phyloP scores from a whole-genome alignment of 2,329 filamentous ascomycete species.

The Neonectria sp. region DNA sequence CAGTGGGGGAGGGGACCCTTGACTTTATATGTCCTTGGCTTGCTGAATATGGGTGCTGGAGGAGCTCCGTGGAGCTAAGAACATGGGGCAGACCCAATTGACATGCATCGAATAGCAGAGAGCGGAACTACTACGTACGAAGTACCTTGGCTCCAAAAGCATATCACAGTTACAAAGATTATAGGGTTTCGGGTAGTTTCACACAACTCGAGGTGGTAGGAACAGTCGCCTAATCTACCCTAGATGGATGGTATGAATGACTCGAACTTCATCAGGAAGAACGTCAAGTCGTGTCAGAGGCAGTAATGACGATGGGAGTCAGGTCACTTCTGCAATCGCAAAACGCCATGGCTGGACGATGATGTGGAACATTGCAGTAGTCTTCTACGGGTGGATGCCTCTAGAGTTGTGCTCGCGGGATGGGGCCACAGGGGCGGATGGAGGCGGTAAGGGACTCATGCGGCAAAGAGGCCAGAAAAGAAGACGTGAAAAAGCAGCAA shows the following conservation, averaged over 20 bases:
- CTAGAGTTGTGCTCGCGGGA: constrained; percentile 16
- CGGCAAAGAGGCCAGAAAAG: constrained; percentile 4
- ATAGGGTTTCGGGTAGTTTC: neutral
- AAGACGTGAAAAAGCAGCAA: constrained; percentile 13
- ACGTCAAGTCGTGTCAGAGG: neutral
- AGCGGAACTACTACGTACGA: neutral
- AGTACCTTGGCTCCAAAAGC: neutral
- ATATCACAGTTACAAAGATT: no score
- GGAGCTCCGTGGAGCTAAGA: constrained; percentile 30
- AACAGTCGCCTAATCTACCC: neutral
- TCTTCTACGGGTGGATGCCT: constrained; percentile 12
- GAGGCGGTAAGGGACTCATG: constrained; percentile 18
- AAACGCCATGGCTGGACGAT: neutral
- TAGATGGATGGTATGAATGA: neutral
- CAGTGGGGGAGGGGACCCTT: constrained; percentile 27
- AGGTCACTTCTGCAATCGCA: constrained; percentile 1
- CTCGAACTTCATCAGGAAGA: neutral
- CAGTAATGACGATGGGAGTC: neutral
- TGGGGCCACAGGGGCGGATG: constrained; percentile 12
- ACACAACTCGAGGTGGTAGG: neutral
- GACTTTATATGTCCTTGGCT: constrained; percentile 37
- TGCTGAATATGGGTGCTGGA: constrained; percentile 13
- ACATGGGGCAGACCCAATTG: constrained; percentile 30
- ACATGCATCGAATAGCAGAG: neutral
- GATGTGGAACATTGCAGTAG: constrained; percentile 6